These are phyloP conservation scores for Saprolegnia parasitica DNA, from an alignment of 352 stramenopile genomes.

Conservation along the genomic window DNA sequence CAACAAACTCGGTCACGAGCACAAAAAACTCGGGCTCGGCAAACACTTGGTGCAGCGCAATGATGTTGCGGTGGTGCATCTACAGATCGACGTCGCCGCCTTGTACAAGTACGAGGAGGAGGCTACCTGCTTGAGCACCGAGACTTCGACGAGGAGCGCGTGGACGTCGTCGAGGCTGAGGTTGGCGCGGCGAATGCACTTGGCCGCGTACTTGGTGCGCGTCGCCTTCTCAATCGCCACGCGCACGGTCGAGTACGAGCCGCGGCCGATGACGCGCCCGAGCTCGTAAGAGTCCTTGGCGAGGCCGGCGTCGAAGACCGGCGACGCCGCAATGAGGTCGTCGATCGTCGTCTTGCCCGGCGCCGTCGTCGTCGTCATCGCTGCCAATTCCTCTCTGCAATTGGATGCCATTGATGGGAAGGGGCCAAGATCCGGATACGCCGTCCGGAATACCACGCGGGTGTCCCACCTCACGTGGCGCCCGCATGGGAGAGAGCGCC, in stretches of 20 bases:
- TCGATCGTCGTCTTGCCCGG: conserved; percentile 12
- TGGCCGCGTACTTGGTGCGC: conserved; percentile 85
- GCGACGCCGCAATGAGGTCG: conserved; percentile 10
- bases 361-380: background rate
- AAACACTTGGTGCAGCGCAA: conserved; percentile 88
- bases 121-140: conserved; percentile 62
- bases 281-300: conserved; percentile 59
- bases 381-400: no score
- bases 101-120: no score
- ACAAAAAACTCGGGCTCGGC: conserved; percentile 86
- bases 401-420: no score
- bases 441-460: no score
- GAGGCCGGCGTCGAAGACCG: conserved; percentile 17
- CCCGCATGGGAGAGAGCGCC: no score
- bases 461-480: no score
- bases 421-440: no score
- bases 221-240: conserved; percentile 74
- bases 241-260: conserved; percentile 87
- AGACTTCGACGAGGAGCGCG: conserved; percentile 73
- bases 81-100: conserved; percentile 35
- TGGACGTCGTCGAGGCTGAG: conserved; percentile 80
- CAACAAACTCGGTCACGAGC: conserved; percentile 83
- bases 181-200: conserved; percentile 78
- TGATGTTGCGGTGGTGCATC: conserved; percentile 88
- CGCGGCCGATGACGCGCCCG: conserved; percentile 81